Conservation (phyloP, 139 green algal genomes). For the Nannochloris sp. region DNA sequence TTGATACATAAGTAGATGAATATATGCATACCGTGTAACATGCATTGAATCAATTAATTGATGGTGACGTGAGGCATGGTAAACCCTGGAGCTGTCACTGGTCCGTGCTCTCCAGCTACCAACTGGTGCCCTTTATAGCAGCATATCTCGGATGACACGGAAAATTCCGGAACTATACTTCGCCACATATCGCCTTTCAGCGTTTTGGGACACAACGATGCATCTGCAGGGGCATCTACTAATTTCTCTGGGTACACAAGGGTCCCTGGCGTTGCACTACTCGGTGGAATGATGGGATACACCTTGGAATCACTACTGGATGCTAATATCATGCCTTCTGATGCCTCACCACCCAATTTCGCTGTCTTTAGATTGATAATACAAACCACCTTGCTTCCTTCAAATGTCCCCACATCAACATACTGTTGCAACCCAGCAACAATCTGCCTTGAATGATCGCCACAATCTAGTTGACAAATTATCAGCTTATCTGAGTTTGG, state of each 20-base stretch:
- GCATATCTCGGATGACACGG: conserved; percentile 15
- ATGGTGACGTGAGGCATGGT: conserved; percentile 12
- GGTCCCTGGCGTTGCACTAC: conserved; percentile 16
- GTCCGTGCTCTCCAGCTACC: conserved; percentile 8
- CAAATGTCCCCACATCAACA: conserved; percentile 24
- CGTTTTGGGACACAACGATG: conserved; percentile 17
- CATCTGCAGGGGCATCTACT: neutral
- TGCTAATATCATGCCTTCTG: conserved; percentile 51
- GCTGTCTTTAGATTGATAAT: conserved; percentile 55
- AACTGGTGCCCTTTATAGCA: conserved; percentile 22
- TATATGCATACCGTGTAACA: too few species aligned
- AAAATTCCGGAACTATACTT: conserved; percentile 24
- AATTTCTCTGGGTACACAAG: conserved; percentile 9
- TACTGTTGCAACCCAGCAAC: conserved; percentile 39
- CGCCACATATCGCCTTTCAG: conserved; percentile 32
- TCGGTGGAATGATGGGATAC: conserved; percentile 17
- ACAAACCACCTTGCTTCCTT: conserved; percentile 22
- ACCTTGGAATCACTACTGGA: conserved; percentile 8
- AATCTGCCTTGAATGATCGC: conserved; percentile 25
- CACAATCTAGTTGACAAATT: conserved; percentile 27
- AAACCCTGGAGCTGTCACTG: conserved; percentile 14
- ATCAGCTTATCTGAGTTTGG: conserved; percentile 31
- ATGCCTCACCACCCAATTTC: conserved; percentile 43
- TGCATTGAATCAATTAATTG: neutral
- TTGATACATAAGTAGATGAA: neutral